Conservation (phyloP, 306 rosid species). For the Vicia faba region DNA sequence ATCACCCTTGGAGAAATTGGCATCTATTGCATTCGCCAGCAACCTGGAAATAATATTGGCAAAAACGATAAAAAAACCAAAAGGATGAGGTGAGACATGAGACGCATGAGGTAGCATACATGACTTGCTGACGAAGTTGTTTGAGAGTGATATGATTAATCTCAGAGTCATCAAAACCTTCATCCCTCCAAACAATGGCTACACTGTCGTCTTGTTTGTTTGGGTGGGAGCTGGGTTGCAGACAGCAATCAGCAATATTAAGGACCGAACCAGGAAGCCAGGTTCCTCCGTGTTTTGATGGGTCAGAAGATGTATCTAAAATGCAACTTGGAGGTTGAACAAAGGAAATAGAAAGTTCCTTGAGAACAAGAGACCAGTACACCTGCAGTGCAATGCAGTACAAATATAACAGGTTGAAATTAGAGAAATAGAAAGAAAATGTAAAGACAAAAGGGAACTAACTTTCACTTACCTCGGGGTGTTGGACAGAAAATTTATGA, state of each 20-base stretch:
- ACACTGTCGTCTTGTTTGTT: slow-evolving; percentile 57
- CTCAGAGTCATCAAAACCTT: slow-evolving; percentile 60
- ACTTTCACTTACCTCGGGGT: slow-evolving; percentile 55
- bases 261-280: slow-evolving; percentile 77
- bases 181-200: slow-evolving; percentile 85
- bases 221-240: slow-evolving; percentile 52
- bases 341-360: slow-evolving; percentile 70
- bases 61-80: slow-evolving; percentile 17
- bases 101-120: slow-evolving; percentile 48
- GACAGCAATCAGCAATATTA: slow-evolving; percentile 82
- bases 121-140: slow-evolving; percentile 75
- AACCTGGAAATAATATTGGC: slow-evolving; percentile 53
- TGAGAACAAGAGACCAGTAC: slow-evolving; percentile 75
- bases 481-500: slow-evolving; percentile 56
- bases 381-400: slow-evolving; percentile 41
- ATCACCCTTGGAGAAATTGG: slow-evolving; percentile 75
- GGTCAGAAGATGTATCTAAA: slow-evolving; percentile 59
- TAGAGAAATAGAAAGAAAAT: background rate
- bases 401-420: background rate
- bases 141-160: slow-evolving; percentile 59
- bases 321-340: slow-evolving; percentile 55
- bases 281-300: slow-evolving; percentile 55
- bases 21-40: slow-evolving; percentile 73
- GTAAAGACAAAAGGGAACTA: background rate
- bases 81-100: slow-evolving; percentile 20